Conservation (phyloP, 73 alveolate genomes). For the Urostyla sp. region DNA sequence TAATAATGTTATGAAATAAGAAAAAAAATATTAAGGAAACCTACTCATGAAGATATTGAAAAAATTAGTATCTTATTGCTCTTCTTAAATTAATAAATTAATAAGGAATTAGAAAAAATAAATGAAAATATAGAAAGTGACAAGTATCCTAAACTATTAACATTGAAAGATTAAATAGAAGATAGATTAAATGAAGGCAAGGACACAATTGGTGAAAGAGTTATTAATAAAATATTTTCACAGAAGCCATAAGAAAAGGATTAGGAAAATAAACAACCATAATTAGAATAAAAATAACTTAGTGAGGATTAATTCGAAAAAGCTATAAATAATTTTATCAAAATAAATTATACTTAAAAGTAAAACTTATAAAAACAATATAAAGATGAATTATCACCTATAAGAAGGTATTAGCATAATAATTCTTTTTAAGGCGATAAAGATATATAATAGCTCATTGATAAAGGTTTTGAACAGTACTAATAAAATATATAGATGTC, state of each 20-base stretch:
- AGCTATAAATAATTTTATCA: slow-evolving; percentile 32
- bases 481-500: neutral
- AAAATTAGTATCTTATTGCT: slow-evolving; percentile 8
- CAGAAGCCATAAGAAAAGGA: slow-evolving; percentile 6
- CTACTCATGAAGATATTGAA: slow-evolving; percentile 29
- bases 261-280: slow-evolving; percentile 5
- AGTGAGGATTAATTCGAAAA: too few relatives aligned
- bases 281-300: too few relatives aligned
- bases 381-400: neutral
- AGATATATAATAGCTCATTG: slow-evolving; percentile 5
- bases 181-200: neutral
- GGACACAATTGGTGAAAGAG: neutral
- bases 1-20: slow-evolving; percentile 41
- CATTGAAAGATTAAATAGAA: neutral
- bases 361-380: neutral
- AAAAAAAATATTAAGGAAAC: slow-evolving; percentile 23
- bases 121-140: neutral
- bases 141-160: neutral
- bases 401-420: neutral
- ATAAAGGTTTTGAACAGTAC: slow-evolving; percentile 19
- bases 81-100: slow-evolving; percentile 20
- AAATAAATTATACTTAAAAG: neutral
- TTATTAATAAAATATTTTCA: neutral
- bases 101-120: slow-evolving; percentile 31
- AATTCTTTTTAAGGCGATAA: neutral